These are phyloP conservation scores for Fragaria iinumae DNA, from an alignment of 306 rosid species.

Conservation along the genomic window DNA sequence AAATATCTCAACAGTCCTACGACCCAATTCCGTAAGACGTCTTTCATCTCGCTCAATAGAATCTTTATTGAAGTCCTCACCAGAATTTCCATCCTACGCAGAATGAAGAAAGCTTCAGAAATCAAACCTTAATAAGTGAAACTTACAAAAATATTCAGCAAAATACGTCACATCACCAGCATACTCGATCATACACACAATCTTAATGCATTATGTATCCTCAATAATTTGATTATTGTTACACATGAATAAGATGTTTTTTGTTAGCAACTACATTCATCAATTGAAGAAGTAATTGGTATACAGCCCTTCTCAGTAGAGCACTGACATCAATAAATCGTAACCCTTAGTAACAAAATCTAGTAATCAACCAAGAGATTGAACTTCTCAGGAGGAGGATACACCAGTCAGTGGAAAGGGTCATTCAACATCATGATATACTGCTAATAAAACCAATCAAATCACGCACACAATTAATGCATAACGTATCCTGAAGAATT, in stretches of 20 bases:
- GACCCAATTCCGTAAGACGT: constrained; percentile 95
- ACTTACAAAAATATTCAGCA: neutral
- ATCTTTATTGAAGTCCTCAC: constrained; percentile 95
- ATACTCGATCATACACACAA: neutral
- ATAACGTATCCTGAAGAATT: neutral
- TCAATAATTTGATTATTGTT: neutral
- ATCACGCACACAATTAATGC: neutral
- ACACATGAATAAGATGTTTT: neutral
- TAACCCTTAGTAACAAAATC: neutral
- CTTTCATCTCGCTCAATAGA: constrained; percentile 94
- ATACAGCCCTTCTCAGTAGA: neutral
- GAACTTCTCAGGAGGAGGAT: neutral
- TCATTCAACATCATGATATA: neutral
- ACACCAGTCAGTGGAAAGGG: neutral
- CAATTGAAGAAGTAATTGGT: neutral
- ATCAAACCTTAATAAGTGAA: constrained; percentile 15
- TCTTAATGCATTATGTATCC: neutral
- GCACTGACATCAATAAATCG: neutral
- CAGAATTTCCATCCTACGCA: constrained; percentile 82
- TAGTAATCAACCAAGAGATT: neutral
- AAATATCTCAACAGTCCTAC: constrained; percentile 97
- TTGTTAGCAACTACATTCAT: neutral
- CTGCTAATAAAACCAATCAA: neutral
- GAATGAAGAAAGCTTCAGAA: constrained; percentile 16
- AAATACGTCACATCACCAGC: neutral